phyloP scores from a whole-genome alignment of 176 grass and related monocot genomes.

The Dactylis glomerata region DNA sequence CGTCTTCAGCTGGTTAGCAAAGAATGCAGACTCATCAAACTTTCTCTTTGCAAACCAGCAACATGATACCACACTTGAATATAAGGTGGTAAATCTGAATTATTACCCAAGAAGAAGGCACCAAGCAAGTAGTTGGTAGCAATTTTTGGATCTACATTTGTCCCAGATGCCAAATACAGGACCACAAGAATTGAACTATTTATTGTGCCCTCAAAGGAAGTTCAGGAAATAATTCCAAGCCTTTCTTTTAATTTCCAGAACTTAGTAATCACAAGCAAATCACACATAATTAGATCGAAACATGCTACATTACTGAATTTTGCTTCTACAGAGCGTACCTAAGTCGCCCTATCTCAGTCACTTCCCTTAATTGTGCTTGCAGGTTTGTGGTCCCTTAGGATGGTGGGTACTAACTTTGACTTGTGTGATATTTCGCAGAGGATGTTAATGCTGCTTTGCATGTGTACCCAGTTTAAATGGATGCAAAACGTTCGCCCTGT shows the following conservation, averaged over 20 bases:
- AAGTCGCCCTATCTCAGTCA: not conserved
- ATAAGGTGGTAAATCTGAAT: not conserved
- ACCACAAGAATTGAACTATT: not conserved
- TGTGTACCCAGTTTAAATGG: not conserved
- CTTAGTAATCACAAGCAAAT: not conserved
- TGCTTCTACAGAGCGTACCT: not conserved
- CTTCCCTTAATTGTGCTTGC: not conserved
- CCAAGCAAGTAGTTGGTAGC: not conserved
- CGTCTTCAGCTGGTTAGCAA: constrained; percentile 74
- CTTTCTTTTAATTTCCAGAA: not conserved
- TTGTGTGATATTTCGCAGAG: not conserved
- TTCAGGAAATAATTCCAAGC: not conserved
- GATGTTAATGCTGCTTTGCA: not conserved
- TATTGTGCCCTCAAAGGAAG: not conserved
- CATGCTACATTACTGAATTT: not conserved
- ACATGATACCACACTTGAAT: not conserved
- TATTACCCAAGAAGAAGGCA: not conserved
- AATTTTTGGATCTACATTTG: not conserved
- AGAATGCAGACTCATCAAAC: constrained; percentile 78
- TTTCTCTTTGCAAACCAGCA: constrained; percentile 91
- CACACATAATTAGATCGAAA: not conserved
- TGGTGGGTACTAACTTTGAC: not conserved
- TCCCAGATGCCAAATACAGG: not conserved
- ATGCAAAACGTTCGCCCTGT: not conserved
- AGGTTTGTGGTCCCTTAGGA: not conserved